A percentile compares a stretch with the other conserved stretches of the same genome.
Conservation (phyloP, 768 basidiomycete genomes). For the Amanita rimosa region DNA sequence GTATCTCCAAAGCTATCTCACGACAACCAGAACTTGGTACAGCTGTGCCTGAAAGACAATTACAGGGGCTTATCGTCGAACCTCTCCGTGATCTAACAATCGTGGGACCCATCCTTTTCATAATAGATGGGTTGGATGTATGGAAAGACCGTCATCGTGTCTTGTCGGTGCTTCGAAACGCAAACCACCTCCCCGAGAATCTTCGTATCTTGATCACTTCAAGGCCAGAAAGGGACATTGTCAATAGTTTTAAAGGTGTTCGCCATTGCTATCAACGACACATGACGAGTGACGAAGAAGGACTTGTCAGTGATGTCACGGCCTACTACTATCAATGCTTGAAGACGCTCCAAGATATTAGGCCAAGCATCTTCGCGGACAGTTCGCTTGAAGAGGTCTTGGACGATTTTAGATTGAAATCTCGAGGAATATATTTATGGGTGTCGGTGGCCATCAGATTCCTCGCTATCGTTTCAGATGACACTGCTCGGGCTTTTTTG, state of each 20-base stretch:
- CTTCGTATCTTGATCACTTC: conserved; percentile 18
- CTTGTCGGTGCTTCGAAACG: not conserved
- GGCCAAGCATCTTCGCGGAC: not conserved
- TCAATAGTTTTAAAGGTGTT: not conserved
- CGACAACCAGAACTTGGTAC: not conserved
- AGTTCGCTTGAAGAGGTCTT: not conserved
- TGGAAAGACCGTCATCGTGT: conserved; percentile 10
- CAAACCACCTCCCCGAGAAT: conserved; percentile 11
- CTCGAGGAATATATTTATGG: not conserved
- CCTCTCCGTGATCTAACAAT: conserved; percentile 14
- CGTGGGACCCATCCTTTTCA: conserved; percentile 19
- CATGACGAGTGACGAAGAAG: conserved; percentile 1
- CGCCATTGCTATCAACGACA: not conserved
- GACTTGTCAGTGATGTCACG: not conserved
- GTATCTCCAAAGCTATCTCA: conserved; percentile 3
- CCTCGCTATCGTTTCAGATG: not conserved
- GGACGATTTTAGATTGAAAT: not conserved
- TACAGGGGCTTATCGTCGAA: conserved; percentile 16
- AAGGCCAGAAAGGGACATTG: conserved; percentile 13
- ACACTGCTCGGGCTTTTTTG: conserved; percentile 1
- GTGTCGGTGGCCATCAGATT: not conserved
- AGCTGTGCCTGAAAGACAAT: conserved; percentile 11
- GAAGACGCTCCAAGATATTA: not conserved
- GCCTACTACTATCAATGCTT: not conserved
- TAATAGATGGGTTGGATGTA: conserved; percentile 24